These are phyloP conservation scores for Hypericum perforatum DNA, from an alignment of 345 rosid species.

Conservation along the genomic window DNA sequence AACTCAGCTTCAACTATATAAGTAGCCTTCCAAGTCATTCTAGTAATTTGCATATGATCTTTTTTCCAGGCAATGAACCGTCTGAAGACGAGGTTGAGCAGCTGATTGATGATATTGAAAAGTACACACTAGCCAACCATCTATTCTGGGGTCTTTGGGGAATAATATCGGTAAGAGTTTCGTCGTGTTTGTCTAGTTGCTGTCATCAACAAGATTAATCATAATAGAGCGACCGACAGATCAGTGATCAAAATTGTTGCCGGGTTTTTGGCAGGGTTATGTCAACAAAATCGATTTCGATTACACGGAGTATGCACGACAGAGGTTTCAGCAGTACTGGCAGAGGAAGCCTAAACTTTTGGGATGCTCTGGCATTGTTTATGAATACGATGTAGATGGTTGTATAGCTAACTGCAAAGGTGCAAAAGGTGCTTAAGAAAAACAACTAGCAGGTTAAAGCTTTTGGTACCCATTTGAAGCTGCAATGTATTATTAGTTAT, in stretches of 20 bases:
- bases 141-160: conserved; percentile 85
- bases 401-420: too few relatives aligned
- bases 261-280: conserved; percentile 36
- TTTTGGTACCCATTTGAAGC: too few relatives aligned
- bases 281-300: conserved; percentile 75
- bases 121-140: conserved; percentile 64
- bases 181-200: not conserved
- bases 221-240: too few relatives aligned
- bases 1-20: too few relatives aligned
- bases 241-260: not conserved
- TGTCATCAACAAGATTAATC: not conserved
- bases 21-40: too few relatives aligned
- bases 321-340: conserved; percentile 82
- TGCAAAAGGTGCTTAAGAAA: too few relatives aligned
- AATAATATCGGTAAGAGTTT: conserved; percentile 36
- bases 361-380: conserved; percentile 6
- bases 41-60: too few relatives aligned
- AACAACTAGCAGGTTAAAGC: too few relatives aligned
- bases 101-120: conserved; percentile 31
- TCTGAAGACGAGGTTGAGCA: conserved; percentile 34
- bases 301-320: conserved; percentile 74
- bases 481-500: too few relatives aligned
- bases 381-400: not conserved
- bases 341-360: conserved; percentile 42
- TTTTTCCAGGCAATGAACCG: conserved; percentile 30